Evolutionary conservation across 768 basidiomycete species (phyloP).

Genomic region (Boletus reticulatus): DNA sequence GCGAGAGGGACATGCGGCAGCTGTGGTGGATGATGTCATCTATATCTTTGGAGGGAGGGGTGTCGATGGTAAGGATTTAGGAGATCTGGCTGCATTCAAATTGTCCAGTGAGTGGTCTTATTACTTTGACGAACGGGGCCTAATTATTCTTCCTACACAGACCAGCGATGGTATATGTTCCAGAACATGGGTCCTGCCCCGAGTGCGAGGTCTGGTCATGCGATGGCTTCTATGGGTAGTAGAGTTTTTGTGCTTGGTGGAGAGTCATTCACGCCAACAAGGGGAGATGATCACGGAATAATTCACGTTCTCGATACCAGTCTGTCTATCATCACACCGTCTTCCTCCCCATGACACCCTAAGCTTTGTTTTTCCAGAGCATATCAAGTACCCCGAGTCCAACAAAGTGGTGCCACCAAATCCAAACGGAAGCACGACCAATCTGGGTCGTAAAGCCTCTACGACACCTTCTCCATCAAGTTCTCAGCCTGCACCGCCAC

Average conservation of each 20-base stretch:
- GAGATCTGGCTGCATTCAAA: slow-evolving; percentile 95
- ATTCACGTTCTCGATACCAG: slow-evolving; percentile 96
- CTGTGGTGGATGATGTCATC: slow-evolving; percentile 94
- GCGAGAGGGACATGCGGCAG: slow-evolving; percentile 94
- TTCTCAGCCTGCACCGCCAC: slow-evolving; percentile 27
- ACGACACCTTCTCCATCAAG: slow-evolving; percentile 34
- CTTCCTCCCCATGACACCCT: slow-evolving; percentile 1
- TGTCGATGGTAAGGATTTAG: slow-evolving; percentile 94
- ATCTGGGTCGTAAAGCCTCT: slow-evolving; percentile 49
- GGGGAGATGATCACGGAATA: slow-evolving; percentile 73
- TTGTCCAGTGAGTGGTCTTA: slow-evolving; percentile 71
- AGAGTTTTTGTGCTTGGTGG: slow-evolving; percentile 94
- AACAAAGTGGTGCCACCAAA: slow-evolving; percentile 40
- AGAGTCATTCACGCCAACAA: slow-evolving; percentile 75
- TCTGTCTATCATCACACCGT: slow-evolving; percentile 39
- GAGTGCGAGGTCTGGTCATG: slow-evolving; percentile 89
- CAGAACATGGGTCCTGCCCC: slow-evolving; percentile 99
- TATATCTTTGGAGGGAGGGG: slow-evolving; percentile 98
- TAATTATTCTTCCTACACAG: slow-evolving; percentile 40
- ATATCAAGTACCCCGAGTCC: slow-evolving; percentile 90
- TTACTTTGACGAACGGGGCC: slow-evolving; percentile 1
- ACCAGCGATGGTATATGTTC: slow-evolving; percentile 99
- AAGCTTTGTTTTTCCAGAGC: slow-evolving; percentile 45
- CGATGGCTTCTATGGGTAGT: slow-evolving; percentile 92
- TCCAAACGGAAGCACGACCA: slow-evolving; percentile 24